Evolutionary conservation across 2,329 filamentous ascomycete genomes (phyloP).

Genomic region (Ophiocordyceps robertsii): DNA sequence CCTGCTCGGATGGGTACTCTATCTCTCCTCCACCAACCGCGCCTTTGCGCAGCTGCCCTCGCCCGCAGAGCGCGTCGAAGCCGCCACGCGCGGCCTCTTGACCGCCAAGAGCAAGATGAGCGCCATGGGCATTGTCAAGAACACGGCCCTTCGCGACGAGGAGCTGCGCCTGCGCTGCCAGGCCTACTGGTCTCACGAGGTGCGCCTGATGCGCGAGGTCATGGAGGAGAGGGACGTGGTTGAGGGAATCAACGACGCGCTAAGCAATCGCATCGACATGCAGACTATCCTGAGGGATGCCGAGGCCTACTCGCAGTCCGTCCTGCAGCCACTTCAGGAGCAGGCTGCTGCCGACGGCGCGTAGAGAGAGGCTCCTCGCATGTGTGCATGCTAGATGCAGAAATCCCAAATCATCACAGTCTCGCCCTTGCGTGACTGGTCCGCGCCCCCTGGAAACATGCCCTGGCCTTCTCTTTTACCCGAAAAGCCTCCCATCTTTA

Average conservation of each 20-base stretch:
- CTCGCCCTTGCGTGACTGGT: neutral
- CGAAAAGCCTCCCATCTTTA: too few species aligned
- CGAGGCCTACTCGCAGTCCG: conserved; percentile 41
- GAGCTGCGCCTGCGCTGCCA: conserved; percentile 51
- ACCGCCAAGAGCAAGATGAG: conserved; percentile 52
- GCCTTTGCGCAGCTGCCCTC: conserved; percentile 53
- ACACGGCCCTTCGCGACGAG: conserved; percentile 64
- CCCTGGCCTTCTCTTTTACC: too few species aligned
- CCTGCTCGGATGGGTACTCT: conserved; percentile 52
- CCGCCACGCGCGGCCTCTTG: conserved; percentile 41
- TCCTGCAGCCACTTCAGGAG: conserved; percentile 19
- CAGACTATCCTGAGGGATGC: conserved; percentile 47
- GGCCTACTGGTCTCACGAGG: conserved; percentile 73
- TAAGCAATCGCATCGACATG: conserved; percentile 52
- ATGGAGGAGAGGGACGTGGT: conserved; percentile 70
- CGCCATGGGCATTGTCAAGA: conserved; percentile 63
- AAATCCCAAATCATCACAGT: neutral
- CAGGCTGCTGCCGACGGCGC: conserved; percentile 4
- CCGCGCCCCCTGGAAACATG: too few species aligned
- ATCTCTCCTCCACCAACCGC: conserved; percentile 66
- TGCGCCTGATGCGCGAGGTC: conserved; percentile 54
- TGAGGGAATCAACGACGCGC: conserved; percentile 54
- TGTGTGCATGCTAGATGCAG: too few species aligned
- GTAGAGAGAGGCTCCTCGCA: neutral
- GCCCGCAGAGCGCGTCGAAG: conserved; percentile 53